phyloP scores from a whole-genome alignment of 2,329 filamentous ascomycete species.

The Neofusicoccum parvum region DNA sequence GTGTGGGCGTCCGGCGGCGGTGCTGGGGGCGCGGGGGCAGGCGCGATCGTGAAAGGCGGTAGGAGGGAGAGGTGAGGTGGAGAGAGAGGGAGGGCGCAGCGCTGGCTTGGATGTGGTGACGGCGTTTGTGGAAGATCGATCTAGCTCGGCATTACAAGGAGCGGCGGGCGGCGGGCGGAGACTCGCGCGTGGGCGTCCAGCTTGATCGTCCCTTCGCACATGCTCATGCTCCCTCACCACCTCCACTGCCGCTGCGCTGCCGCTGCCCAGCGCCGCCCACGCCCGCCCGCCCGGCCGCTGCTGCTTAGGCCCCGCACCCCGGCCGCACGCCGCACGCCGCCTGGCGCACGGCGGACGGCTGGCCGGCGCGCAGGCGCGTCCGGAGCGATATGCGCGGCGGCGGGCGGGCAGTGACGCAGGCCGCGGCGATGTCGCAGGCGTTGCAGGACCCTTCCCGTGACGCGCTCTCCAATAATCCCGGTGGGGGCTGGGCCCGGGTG shows the following conservation, averaged over 20 bases:
- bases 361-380: neutral
- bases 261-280: neutral
- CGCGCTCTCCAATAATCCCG: neutral
- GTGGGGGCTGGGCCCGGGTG: neutral
- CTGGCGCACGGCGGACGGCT: neutral
- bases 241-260: too few species aligned
- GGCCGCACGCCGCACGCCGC: neutral
- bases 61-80: slow-evolving; percentile 16
- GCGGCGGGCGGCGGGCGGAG: slow-evolving; percentile 13
- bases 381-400: neutral
- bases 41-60: slow-evolving; percentile 20
- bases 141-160: slow-evolving; percentile 20
- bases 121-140: slow-evolving; percentile 17
- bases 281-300: slow-evolving; percentile 6
- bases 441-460: neutral
- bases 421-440: neutral
- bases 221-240: neutral
- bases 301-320: neutral
- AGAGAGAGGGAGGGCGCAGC: neutral
- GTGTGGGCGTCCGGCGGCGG: neutral
- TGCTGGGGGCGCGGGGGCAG: neutral
- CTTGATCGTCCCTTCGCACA: slow-evolving; percentile 16
- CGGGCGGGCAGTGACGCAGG: neutral
- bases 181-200: slow-evolving; percentile 3
- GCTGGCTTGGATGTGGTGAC: slow-evolving; percentile 4